Evolutionary conservation across 108 stramenopile genomes (phyloP), one percentile per base, ranked within the genome.

Genomic region (Fistulifera pelliculosa): DNA sequence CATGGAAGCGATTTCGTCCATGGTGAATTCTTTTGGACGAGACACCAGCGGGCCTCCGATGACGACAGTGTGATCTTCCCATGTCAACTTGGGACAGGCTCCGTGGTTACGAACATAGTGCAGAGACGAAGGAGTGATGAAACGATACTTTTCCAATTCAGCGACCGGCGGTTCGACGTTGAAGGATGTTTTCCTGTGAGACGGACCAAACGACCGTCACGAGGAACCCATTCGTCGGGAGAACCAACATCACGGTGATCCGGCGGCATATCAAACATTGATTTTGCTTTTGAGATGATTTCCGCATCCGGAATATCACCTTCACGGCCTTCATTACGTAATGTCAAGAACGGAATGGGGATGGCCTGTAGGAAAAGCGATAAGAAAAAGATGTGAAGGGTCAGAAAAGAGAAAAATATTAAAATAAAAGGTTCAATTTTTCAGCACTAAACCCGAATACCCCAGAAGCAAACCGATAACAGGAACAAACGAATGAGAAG

Each of bases 121-220:
- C 11, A 93, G 48, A 18, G 70, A 71, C 0, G 85, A 68, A 0
- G 94, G 94, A 15, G 94, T 95, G 59, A 95, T 71, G 58, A 92
- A 92, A 54, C 76, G 62, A 26, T 69, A 73, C 60, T 92, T 51
- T 27, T 83, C 43, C 47, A 77, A 73, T 4, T 85, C 70, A 7
- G 56, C 58, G 49, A 93, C 68, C 0, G 94, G 95, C n/a, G 97
- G 90, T 76, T 98, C 97, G 51, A 87, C 87, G 67, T 98, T 98
- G 87, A 96, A 98, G 27, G 97, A 61, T 98, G 97, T 49, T 90
- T 83, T 18, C 97, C 97, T 1, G 97, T 98, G 23, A 96, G 67
- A 12, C 95, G 88, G 1, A 98, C 93, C 31, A 98, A 55, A 6
- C 83, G 64, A 16, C 91, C 91, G 56, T 93, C 86, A 56, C 91